phyloP scores from a whole-genome alignment of 2,329 filamentous ascomycete species.

The Fusarium pininemorale region DNA sequence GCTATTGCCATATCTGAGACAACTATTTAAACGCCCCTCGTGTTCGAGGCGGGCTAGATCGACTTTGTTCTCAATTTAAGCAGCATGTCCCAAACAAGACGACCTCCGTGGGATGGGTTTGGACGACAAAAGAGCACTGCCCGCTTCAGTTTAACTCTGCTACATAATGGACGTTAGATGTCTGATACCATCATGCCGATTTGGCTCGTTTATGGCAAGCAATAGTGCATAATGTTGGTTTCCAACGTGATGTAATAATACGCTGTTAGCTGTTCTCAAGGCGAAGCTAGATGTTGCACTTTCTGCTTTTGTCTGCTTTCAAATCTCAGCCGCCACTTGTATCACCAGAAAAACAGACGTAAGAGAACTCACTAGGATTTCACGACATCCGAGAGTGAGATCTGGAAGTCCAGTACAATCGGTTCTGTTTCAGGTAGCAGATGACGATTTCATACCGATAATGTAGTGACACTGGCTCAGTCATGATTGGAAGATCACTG shows the following conservation, averaged over 20 bases:
- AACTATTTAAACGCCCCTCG: background rate
- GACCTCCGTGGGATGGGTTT: conserved; percentile 14
- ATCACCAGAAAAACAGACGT: background rate
- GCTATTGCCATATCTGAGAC: background rate
- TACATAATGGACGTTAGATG: conserved; percentile 1
- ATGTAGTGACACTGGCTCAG: background rate
- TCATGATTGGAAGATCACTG: background rate
- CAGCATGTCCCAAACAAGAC: conserved; percentile 10
- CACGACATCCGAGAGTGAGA: background rate
- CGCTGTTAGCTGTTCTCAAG: too few relatives aligned
- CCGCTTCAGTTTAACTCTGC: conserved; percentile 14
- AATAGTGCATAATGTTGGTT: background rate
- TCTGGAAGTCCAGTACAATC: background rate
- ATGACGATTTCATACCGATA: background rate
- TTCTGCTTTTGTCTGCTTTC: background rate
- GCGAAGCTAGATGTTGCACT: background rate
- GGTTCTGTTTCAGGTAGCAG: background rate
- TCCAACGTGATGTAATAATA: background rate
- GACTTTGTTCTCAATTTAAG: conserved; percentile 2
- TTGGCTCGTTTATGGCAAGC: background rate
- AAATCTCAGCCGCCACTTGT: background rate
- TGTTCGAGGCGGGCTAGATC: background rate
- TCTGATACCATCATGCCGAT: background rate
- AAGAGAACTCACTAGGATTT: background rate
- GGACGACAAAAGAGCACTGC: conserved; percentile 28